phyloP scores from a whole-genome alignment of 306 rosid genomes.

The Rubus parviflorus region DNA sequence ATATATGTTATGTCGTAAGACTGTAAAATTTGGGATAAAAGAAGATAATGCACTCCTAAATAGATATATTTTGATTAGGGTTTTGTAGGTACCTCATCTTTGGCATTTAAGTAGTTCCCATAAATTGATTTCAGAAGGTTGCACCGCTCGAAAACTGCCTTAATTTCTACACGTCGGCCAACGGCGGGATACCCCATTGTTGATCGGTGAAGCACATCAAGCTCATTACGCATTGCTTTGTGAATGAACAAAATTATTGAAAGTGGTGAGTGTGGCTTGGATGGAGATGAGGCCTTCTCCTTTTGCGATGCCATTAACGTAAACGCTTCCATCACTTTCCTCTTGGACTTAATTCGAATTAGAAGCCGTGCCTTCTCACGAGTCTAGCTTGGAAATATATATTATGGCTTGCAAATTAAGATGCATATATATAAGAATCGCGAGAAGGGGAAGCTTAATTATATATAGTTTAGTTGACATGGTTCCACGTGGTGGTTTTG shows the following conservation, averaged over 20 bases:
- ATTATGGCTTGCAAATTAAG: neutral
- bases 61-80: neutral
- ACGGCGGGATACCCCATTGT: neutral
- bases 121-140: constrained; percentile 12
- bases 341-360: neutral
- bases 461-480: neutral
- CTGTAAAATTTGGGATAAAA: too few species aligned
- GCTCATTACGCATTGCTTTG: constrained; percentile 19
- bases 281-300: neutral
- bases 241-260: constrained; percentile 3
- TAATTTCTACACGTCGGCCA: neutral
- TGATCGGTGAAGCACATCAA: constrained; percentile 22
- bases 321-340: neutral
- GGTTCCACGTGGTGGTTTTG: constrained; percentile 1
- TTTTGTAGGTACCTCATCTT: constrained; percentile 15
- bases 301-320: neutral
- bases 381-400: neutral
- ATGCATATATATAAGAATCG: neutral
- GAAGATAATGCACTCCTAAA: neutral
- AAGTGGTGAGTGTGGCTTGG: constrained; percentile 9
- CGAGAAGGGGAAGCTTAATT: neutral
- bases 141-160: neutral
- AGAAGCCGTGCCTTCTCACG: neutral
- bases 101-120: constrained; percentile 11
- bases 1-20: too few species aligned